Conservation (phyloP, 1,284 basidiomycete genomes). For the Trametes hirsuta region DNA sequence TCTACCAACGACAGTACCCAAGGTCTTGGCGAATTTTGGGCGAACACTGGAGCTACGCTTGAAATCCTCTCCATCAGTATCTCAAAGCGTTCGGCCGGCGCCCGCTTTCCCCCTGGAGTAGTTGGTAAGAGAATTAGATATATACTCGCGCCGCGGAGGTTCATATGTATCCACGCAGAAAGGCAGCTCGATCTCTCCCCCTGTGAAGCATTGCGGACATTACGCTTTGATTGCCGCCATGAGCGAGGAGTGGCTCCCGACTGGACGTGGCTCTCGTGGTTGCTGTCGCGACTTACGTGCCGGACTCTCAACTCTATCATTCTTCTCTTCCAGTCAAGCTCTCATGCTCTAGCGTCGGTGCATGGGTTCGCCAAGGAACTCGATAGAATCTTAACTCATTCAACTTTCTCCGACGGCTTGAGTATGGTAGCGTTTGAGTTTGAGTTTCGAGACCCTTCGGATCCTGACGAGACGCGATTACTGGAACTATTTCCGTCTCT, state of each 20-base stretch:
- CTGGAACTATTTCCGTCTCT: slow-evolving; percentile 3
- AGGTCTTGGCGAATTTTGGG: slow-evolving; percentile 17
- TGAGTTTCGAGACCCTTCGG: neutral
- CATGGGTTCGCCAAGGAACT: slow-evolving; percentile 10
- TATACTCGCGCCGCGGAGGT: neutral
- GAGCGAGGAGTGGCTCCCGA: slow-evolving; percentile 12
- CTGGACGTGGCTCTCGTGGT: slow-evolving; percentile 16
- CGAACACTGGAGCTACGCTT: slow-evolving; percentile 5
- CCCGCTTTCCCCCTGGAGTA: neutral
- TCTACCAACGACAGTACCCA: neutral
- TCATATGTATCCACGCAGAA: neutral
- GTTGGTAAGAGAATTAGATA: slow-evolving; percentile 4
- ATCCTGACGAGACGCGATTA: slow-evolving; percentile 12
- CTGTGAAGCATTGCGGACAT: slow-evolving; percentile 7
- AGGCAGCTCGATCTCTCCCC: slow-evolving; percentile 14
- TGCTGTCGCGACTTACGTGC: slow-evolving; percentile 6
- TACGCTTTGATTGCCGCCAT: slow-evolving; percentile 18
- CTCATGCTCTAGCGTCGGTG: slow-evolving; percentile 20
- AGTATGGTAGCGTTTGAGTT: slow-evolving; percentile 12
- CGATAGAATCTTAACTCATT: slow-evolving; percentile 1
- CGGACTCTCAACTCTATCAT: neutral
- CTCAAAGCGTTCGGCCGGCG: slow-evolving; percentile 2
- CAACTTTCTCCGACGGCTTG: neutral
- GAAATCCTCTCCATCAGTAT: slow-evolving; percentile 15
- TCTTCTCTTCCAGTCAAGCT: slow-evolving; percentile 15